phyloP scores from a whole-genome alignment of 768 basidiomycete species.

The Coprinellus aureogranulatus region DNA sequence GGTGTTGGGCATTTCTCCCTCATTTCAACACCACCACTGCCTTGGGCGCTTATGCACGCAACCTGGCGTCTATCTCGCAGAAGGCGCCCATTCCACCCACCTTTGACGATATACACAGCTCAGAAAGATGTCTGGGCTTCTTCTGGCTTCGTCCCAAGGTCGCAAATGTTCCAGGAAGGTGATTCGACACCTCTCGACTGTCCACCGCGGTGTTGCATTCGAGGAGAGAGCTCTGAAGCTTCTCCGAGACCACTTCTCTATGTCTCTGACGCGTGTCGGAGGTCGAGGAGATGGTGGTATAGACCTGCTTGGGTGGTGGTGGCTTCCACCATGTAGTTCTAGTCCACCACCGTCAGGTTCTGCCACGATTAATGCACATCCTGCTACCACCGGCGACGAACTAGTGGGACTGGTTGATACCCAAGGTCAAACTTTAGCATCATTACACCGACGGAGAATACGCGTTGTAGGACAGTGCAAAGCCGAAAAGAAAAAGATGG shows the following conservation, averaged over 20 bases:
- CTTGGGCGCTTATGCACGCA: too few species aligned
- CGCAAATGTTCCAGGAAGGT: neutral
- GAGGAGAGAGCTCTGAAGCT: conserved; percentile 65
- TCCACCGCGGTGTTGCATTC: conserved; percentile 71
- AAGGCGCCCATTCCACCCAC: too few species aligned
- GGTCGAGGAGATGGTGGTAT: conserved; percentile 89
- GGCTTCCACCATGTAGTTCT: conserved; percentile 50
- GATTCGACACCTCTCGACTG: conserved; percentile 40
- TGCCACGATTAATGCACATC: too few species aligned
- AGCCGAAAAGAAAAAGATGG: conserved; percentile 78
- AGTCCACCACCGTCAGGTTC: neutral
- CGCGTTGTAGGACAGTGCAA: conserved; percentile 89
- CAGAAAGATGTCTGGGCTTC: too few species aligned
- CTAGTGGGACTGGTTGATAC: too few species aligned
- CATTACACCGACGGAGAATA: conserved; percentile 40
- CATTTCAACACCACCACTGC: too few species aligned
- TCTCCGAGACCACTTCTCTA: conserved; percentile 66
- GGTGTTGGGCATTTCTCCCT: too few species aligned
- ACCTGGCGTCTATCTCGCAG: too few species aligned
- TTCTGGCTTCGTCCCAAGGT: neutral
- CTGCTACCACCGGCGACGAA: too few species aligned
- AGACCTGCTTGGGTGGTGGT: conserved; percentile 93
- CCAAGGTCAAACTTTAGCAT: too few species aligned
- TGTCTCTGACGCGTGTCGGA: conserved; percentile 77
- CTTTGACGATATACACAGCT: too few species aligned